Conservation (phyloP, 108 stramenopile species). For the Pseudonitzschia delicatissima region DNA sequence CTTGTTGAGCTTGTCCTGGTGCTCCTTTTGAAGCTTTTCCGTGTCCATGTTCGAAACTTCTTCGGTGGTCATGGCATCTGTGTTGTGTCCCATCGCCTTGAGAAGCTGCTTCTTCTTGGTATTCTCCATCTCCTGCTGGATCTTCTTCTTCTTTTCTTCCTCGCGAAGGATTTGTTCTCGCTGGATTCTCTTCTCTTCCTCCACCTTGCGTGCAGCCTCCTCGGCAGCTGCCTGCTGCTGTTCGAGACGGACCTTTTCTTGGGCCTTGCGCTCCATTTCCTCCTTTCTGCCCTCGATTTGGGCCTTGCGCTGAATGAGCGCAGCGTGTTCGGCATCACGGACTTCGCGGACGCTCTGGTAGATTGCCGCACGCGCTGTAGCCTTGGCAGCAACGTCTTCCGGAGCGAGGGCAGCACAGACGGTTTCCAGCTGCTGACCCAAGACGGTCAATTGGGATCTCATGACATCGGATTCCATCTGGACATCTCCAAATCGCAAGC, state of each 20-base stretch:
- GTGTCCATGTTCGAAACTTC: constrained; percentile 65
- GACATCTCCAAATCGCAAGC: constrained; percentile 86
- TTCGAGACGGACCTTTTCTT: constrained; percentile 67
- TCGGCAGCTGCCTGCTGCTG: constrained; percentile 65
- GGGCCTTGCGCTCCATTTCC: constrained; percentile 77
- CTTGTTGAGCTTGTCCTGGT: constrained; percentile 82
- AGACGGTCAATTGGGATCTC: constrained; percentile 73
- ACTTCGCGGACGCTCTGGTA: constrained; percentile 65
- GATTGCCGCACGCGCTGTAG: constrained; percentile 36
- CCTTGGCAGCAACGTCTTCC: constrained; percentile 28
- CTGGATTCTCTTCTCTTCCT: constrained; percentile 79
- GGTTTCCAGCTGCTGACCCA: constrained; percentile 63
- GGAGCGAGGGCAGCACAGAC: constrained; percentile 51
- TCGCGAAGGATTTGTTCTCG: constrained; percentile 81
- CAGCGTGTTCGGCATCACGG: constrained; percentile 72
- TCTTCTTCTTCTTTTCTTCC: constrained; percentile 85
- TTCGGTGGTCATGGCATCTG: constrained; percentile 86
- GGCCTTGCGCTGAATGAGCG: constrained; percentile 76
- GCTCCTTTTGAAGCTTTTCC: constrained; percentile 76
- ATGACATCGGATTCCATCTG: constrained; percentile 70
- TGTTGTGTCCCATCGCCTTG: constrained; percentile 78
- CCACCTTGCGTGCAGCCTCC: constrained; percentile 80
- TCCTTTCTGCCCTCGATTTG: constrained; percentile 93
- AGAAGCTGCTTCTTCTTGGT: constrained; percentile 77
- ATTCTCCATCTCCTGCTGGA: constrained; percentile 86